Conservation (phyloP, 2,329 filamentous ascomycete species). For the Cladobotryum protrusum region DNA sequence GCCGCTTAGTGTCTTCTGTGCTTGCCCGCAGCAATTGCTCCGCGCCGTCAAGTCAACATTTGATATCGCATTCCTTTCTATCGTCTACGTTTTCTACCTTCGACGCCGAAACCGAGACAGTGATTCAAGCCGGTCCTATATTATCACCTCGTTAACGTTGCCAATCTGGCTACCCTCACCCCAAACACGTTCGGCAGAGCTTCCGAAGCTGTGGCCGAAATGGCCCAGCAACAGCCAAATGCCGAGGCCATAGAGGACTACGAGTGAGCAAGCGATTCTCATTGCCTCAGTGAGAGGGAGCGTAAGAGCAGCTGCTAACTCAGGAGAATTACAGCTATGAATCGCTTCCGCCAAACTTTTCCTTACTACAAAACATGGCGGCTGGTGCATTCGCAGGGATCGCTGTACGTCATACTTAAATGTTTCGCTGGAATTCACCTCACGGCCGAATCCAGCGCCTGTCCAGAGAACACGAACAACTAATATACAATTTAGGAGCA, state of each 20-base stretch:
- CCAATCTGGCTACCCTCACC: constrained; percentile 59
- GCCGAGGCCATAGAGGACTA: constrained; percentile 59
- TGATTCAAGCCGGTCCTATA: constrained; percentile 3
- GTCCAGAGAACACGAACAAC: constrained; percentile 2
- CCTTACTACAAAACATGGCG: constrained; percentile 86
- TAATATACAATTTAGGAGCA: constrained; percentile 62
- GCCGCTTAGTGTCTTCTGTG: too few species aligned
- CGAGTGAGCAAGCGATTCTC: constrained; percentile 43
- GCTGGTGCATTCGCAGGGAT: constrained; percentile 96
- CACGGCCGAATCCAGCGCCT: neutral
- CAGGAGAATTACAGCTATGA: constrained; percentile 61
- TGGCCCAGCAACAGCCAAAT: constrained; percentile 65
- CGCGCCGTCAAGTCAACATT: neutral
- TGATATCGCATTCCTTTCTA: neutral
- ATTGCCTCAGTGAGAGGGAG: neutral
- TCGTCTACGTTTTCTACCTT: neutral
- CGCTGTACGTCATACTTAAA: constrained; percentile 54
- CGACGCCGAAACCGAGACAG: neutral
- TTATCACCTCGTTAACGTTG: constrained; percentile 23
- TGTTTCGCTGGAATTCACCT: neutral
- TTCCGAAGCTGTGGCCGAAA: constrained; percentile 61
- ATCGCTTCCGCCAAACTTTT: constrained; percentile 89
- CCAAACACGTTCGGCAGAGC: constrained; percentile 55
- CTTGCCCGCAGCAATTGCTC: too few species aligned
- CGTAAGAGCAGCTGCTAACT: neutral